Percentiles rank a stretch among this genome's conserved stretches.
These are phyloP conservation scores for Aquilaria sinensis DNA, from an alignment of 345 rosid species.

Conservation along the genomic window DNA sequence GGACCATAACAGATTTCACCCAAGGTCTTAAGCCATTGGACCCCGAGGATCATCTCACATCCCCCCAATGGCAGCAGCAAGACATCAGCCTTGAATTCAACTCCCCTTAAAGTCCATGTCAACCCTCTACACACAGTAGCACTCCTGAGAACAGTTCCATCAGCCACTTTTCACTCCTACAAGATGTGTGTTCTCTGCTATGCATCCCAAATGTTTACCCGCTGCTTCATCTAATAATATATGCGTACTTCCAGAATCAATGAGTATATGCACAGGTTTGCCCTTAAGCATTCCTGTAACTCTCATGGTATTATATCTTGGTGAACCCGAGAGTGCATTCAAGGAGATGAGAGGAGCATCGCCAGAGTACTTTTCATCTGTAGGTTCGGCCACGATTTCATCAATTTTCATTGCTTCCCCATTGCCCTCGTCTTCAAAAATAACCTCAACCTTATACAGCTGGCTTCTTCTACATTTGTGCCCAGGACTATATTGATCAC, in stretches of 20 bases:
- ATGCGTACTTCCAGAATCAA: background rate
- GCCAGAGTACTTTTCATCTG: no score
- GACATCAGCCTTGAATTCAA: background rate
- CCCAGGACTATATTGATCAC: no score
- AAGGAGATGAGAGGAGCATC: no score
- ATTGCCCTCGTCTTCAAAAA: no score
- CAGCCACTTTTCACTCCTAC: background rate
- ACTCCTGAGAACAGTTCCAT: background rate
- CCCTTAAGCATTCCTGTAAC: background rate
- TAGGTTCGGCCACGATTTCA: no score
- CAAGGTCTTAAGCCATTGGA: background rate
- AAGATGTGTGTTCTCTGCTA: no score
- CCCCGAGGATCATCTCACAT: background rate
- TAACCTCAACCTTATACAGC: no score
- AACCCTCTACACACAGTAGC: background rate
- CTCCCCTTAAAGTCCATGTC: no score
- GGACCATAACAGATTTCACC: accelerated
- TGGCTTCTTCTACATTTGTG: no score
- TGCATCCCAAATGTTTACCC: background rate
- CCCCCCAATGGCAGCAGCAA: background rate
- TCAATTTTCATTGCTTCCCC: no score
- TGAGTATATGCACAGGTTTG: background rate
- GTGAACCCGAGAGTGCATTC: no score
- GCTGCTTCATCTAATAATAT: background rate
- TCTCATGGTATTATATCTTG: background rate